A percentile compares a stretch with the other conserved stretches of the same genome.
Evolutionary conservation across 1,284 basidiomycete genomes (phyloP).

Genomic region (Austroboletus novae-zelandiae): DNA sequence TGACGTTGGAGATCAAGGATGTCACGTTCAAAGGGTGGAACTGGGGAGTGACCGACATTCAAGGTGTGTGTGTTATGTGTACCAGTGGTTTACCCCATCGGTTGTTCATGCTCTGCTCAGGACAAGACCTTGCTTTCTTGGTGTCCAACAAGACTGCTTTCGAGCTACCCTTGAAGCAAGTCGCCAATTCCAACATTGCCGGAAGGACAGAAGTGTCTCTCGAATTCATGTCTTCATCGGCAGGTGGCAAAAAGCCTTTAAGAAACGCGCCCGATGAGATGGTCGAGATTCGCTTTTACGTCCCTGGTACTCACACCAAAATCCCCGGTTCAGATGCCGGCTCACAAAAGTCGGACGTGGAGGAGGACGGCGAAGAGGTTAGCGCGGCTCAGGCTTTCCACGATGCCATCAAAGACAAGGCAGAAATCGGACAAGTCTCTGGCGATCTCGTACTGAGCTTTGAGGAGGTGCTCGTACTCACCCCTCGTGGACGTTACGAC

Average conservation of each 20-base stretch:
- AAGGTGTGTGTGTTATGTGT: slow-evolving; percentile 52
- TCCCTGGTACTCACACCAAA: slow-evolving; percentile 81
- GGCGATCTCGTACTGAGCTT: slow-evolving; percentile 96
- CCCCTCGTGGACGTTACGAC: slow-evolving; percentile 95
- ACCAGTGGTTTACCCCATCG: background rate
- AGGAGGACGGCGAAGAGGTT: slow-evolving; percentile 71
- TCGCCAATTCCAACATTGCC: slow-evolving; percentile 98
- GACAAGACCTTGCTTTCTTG: slow-evolving; percentile 86
- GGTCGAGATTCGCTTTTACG: slow-evolving; percentile 95
- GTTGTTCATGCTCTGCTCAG: slow-evolving; percentile 40
- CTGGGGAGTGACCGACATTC: slow-evolving; percentile 95
- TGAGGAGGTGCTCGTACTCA: slow-evolving; percentile 95
- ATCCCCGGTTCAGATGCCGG: slow-evolving; percentile 75
- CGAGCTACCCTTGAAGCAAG: slow-evolving; percentile 83
- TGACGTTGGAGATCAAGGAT: slow-evolving; percentile 86
- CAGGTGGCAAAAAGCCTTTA: slow-evolving; percentile 46
- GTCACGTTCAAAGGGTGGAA: slow-evolving; percentile 96
- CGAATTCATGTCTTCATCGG: slow-evolving; percentile 72
- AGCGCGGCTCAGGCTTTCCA: slow-evolving; percentile 97
- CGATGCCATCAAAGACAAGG: slow-evolving; percentile 94
- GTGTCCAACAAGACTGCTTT: slow-evolving; percentile 91
- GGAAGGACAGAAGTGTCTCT: slow-evolving; percentile 97
- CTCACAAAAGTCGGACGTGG: slow-evolving; percentile 68
- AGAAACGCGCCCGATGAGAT: slow-evolving; percentile 77
- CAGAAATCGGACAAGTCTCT: slow-evolving; percentile 89